Evolutionary conservation across 1,139 yeast species (phyloP).

Genomic region (Taphrina confusa): DNA sequence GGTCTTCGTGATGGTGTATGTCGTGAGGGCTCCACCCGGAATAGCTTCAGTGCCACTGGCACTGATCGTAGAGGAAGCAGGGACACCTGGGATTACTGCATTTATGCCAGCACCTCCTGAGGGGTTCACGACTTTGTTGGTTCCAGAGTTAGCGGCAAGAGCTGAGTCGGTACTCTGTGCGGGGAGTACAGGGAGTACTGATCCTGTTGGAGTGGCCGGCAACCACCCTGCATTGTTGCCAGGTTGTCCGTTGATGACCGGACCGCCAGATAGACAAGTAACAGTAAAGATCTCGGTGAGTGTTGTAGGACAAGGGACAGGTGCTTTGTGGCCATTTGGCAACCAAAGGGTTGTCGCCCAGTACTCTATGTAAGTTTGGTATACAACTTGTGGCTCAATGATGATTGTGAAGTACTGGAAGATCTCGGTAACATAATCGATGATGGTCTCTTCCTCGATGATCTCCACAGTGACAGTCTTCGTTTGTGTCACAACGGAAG

Average conservation of each 20-base stretch:
- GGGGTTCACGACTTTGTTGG: no score
- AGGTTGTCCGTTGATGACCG: conserved; percentile 5
- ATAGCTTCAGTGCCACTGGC: neutral
- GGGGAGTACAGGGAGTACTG: neutral
- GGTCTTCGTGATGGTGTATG: conserved; percentile 18
- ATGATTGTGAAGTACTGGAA: conserved; percentile 23
- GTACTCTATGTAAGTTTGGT: conserved; percentile 16
- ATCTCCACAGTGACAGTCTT: neutral
- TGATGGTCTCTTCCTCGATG: neutral
- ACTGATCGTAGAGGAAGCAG: neutral
- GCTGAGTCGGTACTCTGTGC: neutral
- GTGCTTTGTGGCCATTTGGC: neutral
- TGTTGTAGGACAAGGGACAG: conserved; percentile 8
- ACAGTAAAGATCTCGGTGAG: conserved; percentile 23
- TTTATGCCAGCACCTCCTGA: neutral
- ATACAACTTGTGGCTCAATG: conserved; percentile 1
- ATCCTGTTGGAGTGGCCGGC: conserved; percentile 11
- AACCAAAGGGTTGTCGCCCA: conserved; percentile 6
- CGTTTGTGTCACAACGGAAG: conserved; percentile 12
- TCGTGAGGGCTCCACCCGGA: neutral
- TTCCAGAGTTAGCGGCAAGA: neutral
- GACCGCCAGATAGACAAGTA: conserved; percentile 8
- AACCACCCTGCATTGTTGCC: conserved; percentile 11
- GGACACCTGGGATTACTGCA: no score
- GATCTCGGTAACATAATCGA: conserved; percentile 3